Evolutionary conservation across 179 eudicot species (phyloP).

Genomic region (Gypsophila paniculata): DNA sequence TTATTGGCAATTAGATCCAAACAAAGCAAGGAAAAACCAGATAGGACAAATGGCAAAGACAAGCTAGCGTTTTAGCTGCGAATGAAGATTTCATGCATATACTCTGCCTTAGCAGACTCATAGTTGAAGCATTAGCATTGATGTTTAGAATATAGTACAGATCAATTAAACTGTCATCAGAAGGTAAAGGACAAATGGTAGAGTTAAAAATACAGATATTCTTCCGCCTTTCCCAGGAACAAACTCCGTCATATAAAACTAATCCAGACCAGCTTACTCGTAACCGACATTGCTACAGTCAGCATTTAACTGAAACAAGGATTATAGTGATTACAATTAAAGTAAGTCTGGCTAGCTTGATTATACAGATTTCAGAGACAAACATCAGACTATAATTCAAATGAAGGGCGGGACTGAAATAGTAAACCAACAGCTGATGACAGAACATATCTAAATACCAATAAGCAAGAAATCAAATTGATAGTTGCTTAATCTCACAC

Average conservation of each 20-base stretch:
- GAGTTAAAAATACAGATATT: background rate
- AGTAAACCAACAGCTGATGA: background rate
- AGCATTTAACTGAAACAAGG: background rate
- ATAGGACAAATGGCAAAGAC: no score
- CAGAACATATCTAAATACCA: background rate
- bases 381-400: background rate
- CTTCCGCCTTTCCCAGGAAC: background rate
- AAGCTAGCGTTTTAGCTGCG: background rate
- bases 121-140: background rate
- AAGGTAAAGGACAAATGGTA: background rate
- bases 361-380: background rate
- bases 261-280: background rate
- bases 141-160: background rate
- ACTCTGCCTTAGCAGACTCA: conserved; percentile 11
- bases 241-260: background rate
- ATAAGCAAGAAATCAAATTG: background rate
- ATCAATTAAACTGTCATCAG: background rate
- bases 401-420: background rate
- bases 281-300: background rate
- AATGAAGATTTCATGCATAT: background rate
- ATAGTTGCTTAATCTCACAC: conserved; percentile 17
- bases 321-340: background rate
- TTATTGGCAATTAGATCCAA: background rate
- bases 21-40: background rate
- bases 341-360: background rate